phyloP scores from a whole-genome alignment of 345 rosid species.

The Microthlaspi erraticum region DNA sequence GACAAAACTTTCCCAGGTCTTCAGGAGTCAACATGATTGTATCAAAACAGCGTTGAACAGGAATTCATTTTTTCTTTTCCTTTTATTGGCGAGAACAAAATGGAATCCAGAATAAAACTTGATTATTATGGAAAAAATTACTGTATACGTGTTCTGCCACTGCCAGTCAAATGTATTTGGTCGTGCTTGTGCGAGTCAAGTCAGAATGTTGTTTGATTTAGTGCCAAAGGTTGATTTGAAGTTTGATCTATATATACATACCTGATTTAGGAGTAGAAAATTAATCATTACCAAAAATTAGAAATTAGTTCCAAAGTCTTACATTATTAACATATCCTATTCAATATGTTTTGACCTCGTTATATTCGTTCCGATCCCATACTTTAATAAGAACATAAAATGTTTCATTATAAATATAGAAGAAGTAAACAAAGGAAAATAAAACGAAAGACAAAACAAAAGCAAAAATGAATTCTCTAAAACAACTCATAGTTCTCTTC shows the following conservation, averaged over 20 bases:
- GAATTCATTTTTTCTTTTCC: too few species aligned
- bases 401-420: neutral
- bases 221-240: neutral
- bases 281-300: neutral
- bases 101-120: too few species aligned
- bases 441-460: neutral
- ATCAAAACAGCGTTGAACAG: too few species aligned
- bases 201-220: neutral
- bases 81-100: too few species aligned
- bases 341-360: neutral
- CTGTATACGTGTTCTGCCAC: neutral
- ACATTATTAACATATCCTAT: neutral
- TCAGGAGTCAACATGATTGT: too few species aligned
- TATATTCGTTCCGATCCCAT: too few species aligned
- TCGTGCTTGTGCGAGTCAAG: neutral
- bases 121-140: too few species aligned
- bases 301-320: neutral
- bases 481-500: neutral
- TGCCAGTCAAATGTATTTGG: neutral
- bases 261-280: neutral
- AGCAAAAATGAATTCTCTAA: constrained; percentile 7
- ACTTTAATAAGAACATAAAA: too few species aligned
- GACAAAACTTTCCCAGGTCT: too few species aligned
- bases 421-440: neutral
- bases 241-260: too few species aligned